Base-by-base conservation (phyloP, 2,329 filamentous ascomycete genomes). In the Colletotrichum plurivorum region DNA sequence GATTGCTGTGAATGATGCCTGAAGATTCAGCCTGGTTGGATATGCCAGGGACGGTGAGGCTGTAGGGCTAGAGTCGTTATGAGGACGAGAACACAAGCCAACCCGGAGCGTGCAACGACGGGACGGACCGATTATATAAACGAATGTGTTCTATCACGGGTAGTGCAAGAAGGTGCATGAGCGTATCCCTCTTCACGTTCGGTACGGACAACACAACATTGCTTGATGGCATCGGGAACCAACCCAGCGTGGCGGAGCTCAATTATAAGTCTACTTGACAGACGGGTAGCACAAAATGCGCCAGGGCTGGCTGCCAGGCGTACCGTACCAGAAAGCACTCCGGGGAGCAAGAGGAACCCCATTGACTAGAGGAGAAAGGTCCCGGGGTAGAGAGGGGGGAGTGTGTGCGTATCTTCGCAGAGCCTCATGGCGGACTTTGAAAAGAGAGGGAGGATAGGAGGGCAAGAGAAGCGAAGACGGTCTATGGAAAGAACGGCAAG, bases 331-430 rank as follows among this genome's bases (percentile, higher is more conserved):
- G 36, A 45, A n/a, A 16, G 22, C 15, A n/a, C 51, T 48, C 43
- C 49, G 67, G 67, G 63, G 25, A 20, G 25, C 31, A 22, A 53
- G 18, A 53, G 22, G 4, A 52, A 45, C 67, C 67, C 60, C 41
- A 36, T n/a, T n/a, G 49, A n/a, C 13, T 15, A 15, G 12, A 41
- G 18, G 18, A 52, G 48, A 18, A 36, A 36, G 31, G 8, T 36
- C 31, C 31, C 31, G 31, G 31, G 31, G 31, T 36, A 10, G 7
- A 13, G 10, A 13, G 15, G 10, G 20, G 48, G 20, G 48, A 27
- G 10, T 4, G n/a, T 51, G 43, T 55, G 65, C 54, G 66, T 68
- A 59, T 48, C n/a, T 45, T 51, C 9, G 65, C 65, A 67, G 65
- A 68, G 65, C 65, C 65, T 20, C 66, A 68, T 46, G 22, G 27